A percentile compares a stretch with the other conserved stretches of the same genome.
Conservation (phyloP, 345 rosid genomes). For the Aethionema arabicum region DNA sequence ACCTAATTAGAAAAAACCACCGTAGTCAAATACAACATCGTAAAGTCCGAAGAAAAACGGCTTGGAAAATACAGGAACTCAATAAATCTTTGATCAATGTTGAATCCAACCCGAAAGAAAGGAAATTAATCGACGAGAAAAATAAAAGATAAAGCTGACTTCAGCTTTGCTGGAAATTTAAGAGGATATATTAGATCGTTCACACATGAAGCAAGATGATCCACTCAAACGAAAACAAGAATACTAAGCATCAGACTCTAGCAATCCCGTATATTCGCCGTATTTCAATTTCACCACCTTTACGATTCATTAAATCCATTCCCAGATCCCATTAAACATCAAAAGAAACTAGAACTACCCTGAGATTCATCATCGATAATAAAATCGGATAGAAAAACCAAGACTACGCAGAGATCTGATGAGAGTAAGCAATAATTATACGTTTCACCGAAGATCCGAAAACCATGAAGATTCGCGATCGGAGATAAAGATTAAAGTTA, state of each 20-base stretch:
- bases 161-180: not conserved
- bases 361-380: not conserved
- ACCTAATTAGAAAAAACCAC: slow-evolving; percentile 3
- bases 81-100: not conserved
- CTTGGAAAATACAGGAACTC: not conserved
- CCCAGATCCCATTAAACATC: slow-evolving; percentile 14
- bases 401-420: slow-evolving; percentile 27
- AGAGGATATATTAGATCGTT: not conserved
- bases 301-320: slow-evolving; percentile 9
- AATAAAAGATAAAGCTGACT: not conserved
- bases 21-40: not conserved
- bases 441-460: slow-evolving; percentile 14
- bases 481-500: slow-evolving; percentile 25
- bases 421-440: not conserved
- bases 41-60: not conserved
- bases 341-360: not conserved
- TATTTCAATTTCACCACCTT: not conserved
- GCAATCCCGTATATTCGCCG: not conserved
- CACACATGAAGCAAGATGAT: not conserved
- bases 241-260: slow-evolving; percentile 11
- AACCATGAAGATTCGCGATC: slow-evolving; percentile 11
- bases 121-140: not conserved
- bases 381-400: not conserved
- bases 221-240: not conserved
- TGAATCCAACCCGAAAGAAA: slow-evolving; percentile 3